phyloP scores from a whole-genome alignment of 805 yeast species.

The Candida ipomoeae region DNA sequence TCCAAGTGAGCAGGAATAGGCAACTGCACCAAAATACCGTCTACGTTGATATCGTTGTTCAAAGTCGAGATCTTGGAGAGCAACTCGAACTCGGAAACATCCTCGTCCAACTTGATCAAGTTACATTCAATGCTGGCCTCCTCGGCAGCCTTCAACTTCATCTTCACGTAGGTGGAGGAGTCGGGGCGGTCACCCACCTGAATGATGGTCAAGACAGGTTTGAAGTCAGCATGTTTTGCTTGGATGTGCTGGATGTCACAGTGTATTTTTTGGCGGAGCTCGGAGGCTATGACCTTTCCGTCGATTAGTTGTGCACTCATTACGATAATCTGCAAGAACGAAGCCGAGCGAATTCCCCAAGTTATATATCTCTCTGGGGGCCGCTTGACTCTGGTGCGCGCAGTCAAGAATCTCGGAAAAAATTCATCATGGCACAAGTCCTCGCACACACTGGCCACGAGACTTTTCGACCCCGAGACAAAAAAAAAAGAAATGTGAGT shows the following conservation, averaged over 20 bases:
- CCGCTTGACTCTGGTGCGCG: conserved; percentile 7
- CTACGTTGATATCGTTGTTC: conserved; percentile 56
- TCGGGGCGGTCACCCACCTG: conserved; percentile 79
- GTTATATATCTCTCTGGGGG: not conserved
- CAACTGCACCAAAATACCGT: conserved; percentile 72
- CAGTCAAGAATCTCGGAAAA: not conserved
- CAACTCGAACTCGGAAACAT: conserved; percentile 52
- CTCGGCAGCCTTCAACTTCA: conserved; percentile 74
- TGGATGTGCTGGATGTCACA: conserved; percentile 40
- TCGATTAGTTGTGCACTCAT: conserved; percentile 39
- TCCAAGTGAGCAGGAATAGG: conserved; percentile 72
- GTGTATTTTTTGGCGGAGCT: conserved; percentile 36
- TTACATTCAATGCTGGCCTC: conserved; percentile 64
- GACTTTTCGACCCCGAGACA: not conserved
- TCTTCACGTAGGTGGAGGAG: conserved; percentile 74
- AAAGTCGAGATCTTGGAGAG: conserved; percentile 50
- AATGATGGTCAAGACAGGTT: conserved; percentile 63
- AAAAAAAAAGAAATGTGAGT: too few species aligned
- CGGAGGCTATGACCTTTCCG: conserved; percentile 43
- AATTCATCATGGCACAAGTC: not conserved
- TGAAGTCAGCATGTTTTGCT: conserved; percentile 47
- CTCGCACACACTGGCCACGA: not conserved
- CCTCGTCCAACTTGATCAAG: conserved; percentile 55
- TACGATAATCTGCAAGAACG: not conserved
- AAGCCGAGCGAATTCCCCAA: not conserved